Conservation (phyloP, 148 eudicot species). For the Heliamphora exappendiculata region DNA sequence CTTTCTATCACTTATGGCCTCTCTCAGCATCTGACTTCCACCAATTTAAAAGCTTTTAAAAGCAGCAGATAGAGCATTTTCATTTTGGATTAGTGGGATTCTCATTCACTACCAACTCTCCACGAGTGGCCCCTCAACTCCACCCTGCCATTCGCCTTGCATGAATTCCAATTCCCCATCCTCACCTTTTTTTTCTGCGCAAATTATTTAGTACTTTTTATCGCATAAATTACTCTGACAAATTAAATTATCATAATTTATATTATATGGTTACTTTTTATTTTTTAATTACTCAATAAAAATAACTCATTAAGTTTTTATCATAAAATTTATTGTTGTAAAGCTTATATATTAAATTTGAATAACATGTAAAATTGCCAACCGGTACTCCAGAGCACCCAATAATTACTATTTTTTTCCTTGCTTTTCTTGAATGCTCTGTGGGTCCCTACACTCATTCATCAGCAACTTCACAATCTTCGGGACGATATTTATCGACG, state of each 20-base stretch:
- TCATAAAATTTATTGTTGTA: no score
- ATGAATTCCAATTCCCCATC: constrained; percentile 11
- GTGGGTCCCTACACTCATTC: constrained; percentile 43
- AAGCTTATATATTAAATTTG: no score
- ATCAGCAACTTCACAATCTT: constrained; percentile 30
- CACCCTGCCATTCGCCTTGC: constrained; percentile 18
- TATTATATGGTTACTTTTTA: no score
- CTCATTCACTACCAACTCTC: constrained; percentile 43
- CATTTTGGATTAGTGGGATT: constrained; percentile 54
- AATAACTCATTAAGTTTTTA: no score
- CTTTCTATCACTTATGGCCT: constrained; percentile 14
- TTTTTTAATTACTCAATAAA: no score
- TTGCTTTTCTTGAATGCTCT: constrained; percentile 22
- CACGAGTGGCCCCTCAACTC: constrained; percentile 23
- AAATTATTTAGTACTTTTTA: no score
- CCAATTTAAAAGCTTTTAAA: neutral
- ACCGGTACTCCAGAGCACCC: no score
- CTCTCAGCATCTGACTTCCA: neutral
- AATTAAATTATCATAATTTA: no score
- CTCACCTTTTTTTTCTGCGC: constrained; percentile 13
- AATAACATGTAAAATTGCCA: no score
- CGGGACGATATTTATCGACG: constrained; percentile 27
- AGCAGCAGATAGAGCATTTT: constrained; percentile 28
- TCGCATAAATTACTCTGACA: no score
- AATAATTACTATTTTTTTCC: no score